These are phyloP conservation scores for Populus pruinosa DNA, from an alignment of 345 rosid species.

Conservation along the genomic window DNA sequence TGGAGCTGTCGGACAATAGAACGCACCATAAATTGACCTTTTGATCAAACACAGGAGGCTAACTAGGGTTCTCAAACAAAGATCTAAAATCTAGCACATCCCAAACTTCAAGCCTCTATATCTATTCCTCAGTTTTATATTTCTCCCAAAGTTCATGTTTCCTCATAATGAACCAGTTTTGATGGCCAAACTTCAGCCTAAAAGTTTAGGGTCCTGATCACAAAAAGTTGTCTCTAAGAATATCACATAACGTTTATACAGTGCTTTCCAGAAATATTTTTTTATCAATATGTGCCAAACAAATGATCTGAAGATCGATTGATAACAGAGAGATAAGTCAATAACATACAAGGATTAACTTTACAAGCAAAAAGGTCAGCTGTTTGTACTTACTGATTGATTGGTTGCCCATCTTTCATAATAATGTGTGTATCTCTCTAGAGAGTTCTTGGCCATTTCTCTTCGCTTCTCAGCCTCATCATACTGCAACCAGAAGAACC, in stretches of 20 bases:
- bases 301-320: not conserved
- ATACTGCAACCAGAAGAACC: constrained; percentile 37
- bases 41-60: not conserved
- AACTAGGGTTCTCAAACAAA: not conserved
- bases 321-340: not conserved
- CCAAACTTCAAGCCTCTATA: not conserved
- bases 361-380: not conserved
- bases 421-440: constrained; percentile 84
- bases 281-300: not conserved
- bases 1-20: not conserved
- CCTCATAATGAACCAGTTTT: not conserved
- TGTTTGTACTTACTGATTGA: constrained; percentile 55
- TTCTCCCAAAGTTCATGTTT: not conserved
- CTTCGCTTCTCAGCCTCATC: constrained; percentile 78
- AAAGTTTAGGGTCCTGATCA: not conserved
- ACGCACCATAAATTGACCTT: not conserved
- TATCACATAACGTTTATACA: not conserved
- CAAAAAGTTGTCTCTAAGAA: not conserved
- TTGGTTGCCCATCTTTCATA: constrained; percentile 91
- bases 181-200: not conserved
- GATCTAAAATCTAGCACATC: not conserved
- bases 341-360: not conserved
- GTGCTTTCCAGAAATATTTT: not conserved
- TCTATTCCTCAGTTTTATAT: not conserved
- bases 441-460: constrained; percentile 87